phyloP scores from a whole-genome alignment of 176 grass and related monocot genomes.

The Poa annua region DNA sequence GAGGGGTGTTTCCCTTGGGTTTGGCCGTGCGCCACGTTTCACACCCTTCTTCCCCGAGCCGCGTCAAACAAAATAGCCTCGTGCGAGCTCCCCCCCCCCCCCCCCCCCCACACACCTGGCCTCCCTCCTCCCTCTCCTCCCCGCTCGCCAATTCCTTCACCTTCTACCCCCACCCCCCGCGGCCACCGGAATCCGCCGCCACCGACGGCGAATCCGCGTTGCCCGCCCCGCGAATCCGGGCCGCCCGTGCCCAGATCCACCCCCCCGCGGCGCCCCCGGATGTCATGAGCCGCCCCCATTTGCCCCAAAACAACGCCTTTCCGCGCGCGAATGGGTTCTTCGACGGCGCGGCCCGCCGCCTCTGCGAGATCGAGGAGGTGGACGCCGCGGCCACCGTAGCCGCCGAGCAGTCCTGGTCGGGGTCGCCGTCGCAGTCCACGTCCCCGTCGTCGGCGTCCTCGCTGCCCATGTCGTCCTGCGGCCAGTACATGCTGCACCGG shows the following conservation, averaged over 20 bases:
- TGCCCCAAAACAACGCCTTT: constrained; percentile 49
- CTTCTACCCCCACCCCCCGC: constrained; percentile 15
- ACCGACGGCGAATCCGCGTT: constrained; percentile 20
- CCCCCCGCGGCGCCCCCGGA: constrained; percentile 46
- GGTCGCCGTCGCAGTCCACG: constrained; percentile 38
- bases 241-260: constrained; percentile 40
- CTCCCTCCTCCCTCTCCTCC: neutral
- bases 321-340: constrained; percentile 59
- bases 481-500: constrained; percentile 79
- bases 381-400: constrained; percentile 48
- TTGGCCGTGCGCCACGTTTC: constrained; percentile 39
- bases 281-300: constrained; percentile 72
- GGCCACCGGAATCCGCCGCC: neutral
- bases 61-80: constrained; percentile 56
- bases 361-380: constrained; percentile 65
- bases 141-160: constrained; percentile 13
- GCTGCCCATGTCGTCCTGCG: constrained; percentile 57
- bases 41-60: constrained; percentile 25
- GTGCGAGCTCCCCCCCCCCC: constrained; percentile 19
- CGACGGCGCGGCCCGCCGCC: constrained; percentile 33
- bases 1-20: neutral
- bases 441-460: constrained; percentile 44
- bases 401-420: constrained; percentile 37
- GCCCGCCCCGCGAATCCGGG: constrained; percentile 33
- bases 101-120: neutral